phyloP scores from a whole-genome alignment of 2,329 filamentous ascomycete genomes.

The Dactylellina haptotyla region DNA sequence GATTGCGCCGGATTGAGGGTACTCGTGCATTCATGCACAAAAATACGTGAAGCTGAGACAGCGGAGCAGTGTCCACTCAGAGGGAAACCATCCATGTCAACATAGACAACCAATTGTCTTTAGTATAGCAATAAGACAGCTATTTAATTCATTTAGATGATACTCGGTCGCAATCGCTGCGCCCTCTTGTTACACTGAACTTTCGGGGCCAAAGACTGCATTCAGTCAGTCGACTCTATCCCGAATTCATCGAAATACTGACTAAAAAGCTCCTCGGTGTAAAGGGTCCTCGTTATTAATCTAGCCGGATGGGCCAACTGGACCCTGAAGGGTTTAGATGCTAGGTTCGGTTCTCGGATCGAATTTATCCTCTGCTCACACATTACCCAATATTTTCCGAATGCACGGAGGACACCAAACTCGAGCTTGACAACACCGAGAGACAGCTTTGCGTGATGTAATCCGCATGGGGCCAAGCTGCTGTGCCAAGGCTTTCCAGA shows the following conservation, averaged over 20 bases:
- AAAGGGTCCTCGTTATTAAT: neutral
- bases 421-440: neutral
- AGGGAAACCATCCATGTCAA: too few relatives aligned
- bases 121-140: too few relatives aligned
- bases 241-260: too few relatives aligned
- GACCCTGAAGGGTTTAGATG: neutral
- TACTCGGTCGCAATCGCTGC: too few relatives aligned
- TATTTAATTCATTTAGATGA: too few relatives aligned
- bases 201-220: neutral
- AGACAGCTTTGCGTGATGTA: neutral
- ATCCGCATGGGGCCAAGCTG: conserved; percentile 20
- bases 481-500: conserved; percentile 25
- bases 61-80: too few relatives aligned
- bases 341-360: conserved; percentile 19
- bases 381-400: conserved; percentile 15
- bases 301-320: conserved; percentile 8
- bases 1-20: too few relatives aligned
- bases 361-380: conserved; percentile 15
- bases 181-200: neutral
- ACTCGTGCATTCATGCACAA: too few relatives aligned
- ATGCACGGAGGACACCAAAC: conserved; percentile 5
- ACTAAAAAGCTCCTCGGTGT: neutral
- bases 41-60: too few relatives aligned
- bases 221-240: neutral
- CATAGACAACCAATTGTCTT: too few relatives aligned